phyloP scores from a whole-genome alignment of 2,329 filamentous ascomycete species.

The Exophiala alcalophila region DNA sequence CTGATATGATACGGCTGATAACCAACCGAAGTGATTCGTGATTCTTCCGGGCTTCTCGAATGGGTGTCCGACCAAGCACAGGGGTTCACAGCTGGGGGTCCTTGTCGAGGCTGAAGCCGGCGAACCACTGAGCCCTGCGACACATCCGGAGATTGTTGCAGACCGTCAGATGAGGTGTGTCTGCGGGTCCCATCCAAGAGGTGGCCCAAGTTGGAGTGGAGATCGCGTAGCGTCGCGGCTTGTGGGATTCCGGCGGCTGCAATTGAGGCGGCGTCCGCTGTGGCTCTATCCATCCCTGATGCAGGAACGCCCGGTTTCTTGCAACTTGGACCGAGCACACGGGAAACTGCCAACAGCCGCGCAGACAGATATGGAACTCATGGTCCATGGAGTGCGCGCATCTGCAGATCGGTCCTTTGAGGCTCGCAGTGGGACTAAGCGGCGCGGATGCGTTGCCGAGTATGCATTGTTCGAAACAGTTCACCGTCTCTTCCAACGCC shows the following conservation, averaged over 20 bases:
- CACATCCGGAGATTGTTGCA: slow-evolving; percentile 24
- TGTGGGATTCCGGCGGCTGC: slow-evolving; percentile 25
- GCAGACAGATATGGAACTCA: background rate
- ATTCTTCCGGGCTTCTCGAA: slow-evolving; percentile 23
- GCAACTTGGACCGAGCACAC: slow-evolving; percentile 12
- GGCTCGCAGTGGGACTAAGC: background rate
- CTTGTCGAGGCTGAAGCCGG: background rate
- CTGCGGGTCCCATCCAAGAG: slow-evolving; percentile 10
- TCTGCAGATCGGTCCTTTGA: background rate
- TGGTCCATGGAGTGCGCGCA: background rate
- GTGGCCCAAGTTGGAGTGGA: slow-evolving; percentile 17
- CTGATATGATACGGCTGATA: slow-evolving; percentile 10
- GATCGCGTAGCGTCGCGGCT: slow-evolving; percentile 17
- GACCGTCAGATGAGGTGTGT: slow-evolving; percentile 13
- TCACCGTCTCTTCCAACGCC: slow-evolving; percentile 12
- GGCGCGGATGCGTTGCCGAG: slow-evolving; percentile 2
- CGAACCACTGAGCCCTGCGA: slow-evolving; percentile 16
- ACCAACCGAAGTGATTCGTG: slow-evolving; percentile 8
- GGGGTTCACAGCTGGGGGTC: no score
- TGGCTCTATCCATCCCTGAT: slow-evolving; percentile 15
- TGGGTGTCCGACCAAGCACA: background rate
- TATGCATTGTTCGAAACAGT: slow-evolving; percentile 14
- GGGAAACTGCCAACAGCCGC: background rate
- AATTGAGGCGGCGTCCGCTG: slow-evolving; percentile 19
- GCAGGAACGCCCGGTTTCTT: slow-evolving; percentile 7